phyloP scores from a whole-genome alignment of 2,329 filamentous ascomycete genomes.

The Colletotrichum spaethianum region DNA sequence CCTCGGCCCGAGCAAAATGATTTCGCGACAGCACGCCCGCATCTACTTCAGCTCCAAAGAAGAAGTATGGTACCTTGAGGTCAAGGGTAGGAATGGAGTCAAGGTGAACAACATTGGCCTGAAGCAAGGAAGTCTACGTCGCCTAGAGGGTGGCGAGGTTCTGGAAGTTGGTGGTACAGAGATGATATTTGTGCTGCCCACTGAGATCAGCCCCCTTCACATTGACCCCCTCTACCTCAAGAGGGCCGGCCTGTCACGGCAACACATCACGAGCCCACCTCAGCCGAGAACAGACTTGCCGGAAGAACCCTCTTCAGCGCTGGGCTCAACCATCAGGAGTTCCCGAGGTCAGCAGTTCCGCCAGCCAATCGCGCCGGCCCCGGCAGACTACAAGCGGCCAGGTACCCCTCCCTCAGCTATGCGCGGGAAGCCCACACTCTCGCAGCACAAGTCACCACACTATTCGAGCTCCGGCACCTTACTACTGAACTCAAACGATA shows the following conservation, averaged over 20 bases:
- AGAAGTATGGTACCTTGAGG: slow-evolving; percentile 85
- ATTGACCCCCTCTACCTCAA: slow-evolving; percentile 80
- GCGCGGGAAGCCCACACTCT: slow-evolving; percentile 49
- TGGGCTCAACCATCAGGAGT: slow-evolving; percentile 27
- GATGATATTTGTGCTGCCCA: slow-evolving; percentile 98
- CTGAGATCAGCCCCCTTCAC: slow-evolving; percentile 74
- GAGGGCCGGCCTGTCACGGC: slow-evolving; percentile 69
- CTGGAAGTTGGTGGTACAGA: slow-evolving; percentile 93
- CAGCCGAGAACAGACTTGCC: slow-evolving; percentile 39
- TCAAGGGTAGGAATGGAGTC: slow-evolving; percentile 93
- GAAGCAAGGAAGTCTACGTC: slow-evolving; percentile 75
- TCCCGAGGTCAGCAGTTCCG: slow-evolving; percentile 46
- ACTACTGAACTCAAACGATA: slow-evolving; percentile 66
- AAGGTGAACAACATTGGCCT: slow-evolving; percentile 83
- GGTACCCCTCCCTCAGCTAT: slow-evolving; percentile 70
- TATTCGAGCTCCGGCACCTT: slow-evolving; percentile 56
- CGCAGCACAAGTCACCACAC: slow-evolving; percentile 56
- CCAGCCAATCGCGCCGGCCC: slow-evolving; percentile 70
- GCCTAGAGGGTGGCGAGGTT: slow-evolving; percentile 87
- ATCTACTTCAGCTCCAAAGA: slow-evolving; percentile 79
- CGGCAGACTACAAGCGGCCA: slow-evolving; percentile 72
- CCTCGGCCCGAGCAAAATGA: slow-evolving; percentile 85
- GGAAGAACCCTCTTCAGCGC: slow-evolving; percentile 38
- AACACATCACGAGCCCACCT: slow-evolving; percentile 33
- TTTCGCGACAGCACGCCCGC: slow-evolving; percentile 82